A percentile compares a stretch with the other conserved stretches of the same genome.
Evolutionary conservation across 306 rosid species (phyloP).

Genomic region (Luffa aegyptiaca): DNA sequence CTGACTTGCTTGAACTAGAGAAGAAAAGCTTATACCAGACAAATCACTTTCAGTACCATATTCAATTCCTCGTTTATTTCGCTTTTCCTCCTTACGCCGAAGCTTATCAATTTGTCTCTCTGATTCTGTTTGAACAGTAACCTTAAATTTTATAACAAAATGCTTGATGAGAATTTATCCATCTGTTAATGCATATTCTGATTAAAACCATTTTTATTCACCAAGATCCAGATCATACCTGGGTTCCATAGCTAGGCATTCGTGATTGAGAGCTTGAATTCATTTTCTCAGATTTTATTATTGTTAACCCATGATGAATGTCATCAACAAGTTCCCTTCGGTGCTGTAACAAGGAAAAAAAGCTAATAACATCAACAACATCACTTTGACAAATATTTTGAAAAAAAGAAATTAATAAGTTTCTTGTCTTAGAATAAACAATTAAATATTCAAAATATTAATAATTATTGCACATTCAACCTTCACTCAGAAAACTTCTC

Average conservation of each 20-base stretch:
- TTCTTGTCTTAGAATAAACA: neutral
- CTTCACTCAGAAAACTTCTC: neutral
- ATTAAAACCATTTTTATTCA: neutral
- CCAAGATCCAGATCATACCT: slow-evolving; percentile 34
- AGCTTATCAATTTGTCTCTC: slow-evolving; percentile 86
- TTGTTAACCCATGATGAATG: slow-evolving; percentile 59
- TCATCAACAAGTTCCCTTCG: slow-evolving; percentile 75
- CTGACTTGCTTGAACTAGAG: slow-evolving; percentile 85
- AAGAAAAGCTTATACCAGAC: slow-evolving; percentile 55
- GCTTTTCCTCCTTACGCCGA: slow-evolving; percentile 92
- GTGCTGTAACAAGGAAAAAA: slow-evolving; percentile 29
- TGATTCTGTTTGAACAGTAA: slow-evolving; percentile 88
- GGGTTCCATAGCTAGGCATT: slow-evolving; percentile 96
- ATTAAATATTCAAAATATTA: neutral
- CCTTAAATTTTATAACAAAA: slow-evolving; percentile 31
- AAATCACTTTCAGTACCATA: slow-evolving; percentile 53
- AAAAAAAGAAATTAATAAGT: neutral
- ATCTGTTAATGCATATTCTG: neutral
- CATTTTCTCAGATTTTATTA: slow-evolving; percentile 60
- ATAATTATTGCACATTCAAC: neutral
- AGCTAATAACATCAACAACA: neutral
- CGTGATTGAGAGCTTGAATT: slow-evolving; percentile 69
- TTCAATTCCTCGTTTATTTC: slow-evolving; percentile 69
- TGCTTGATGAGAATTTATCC: slow-evolving; percentile 5
- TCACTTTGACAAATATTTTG: neutral